Evolutionary conservation across 1,284 basidiomycete genomes (phyloP).

Genomic region (Gymnopus androsaceus): DNA sequence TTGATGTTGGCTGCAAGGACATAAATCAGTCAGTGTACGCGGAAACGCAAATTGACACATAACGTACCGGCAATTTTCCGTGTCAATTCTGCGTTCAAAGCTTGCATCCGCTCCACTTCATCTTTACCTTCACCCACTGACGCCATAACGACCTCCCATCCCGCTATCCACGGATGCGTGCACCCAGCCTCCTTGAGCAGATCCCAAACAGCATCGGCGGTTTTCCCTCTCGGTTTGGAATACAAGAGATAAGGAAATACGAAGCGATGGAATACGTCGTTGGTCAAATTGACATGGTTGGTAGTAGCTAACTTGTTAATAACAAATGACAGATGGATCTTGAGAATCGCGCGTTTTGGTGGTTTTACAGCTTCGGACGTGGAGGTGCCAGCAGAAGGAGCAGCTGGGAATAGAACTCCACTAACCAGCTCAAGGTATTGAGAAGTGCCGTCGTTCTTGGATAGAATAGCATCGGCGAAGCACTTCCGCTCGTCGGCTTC

Average conservation of each 20-base stretch:
- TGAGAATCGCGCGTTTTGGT: slow-evolving; percentile 52
- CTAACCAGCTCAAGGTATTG: slow-evolving; percentile 55
- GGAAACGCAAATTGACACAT: slow-evolving; percentile 1
- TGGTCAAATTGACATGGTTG: slow-evolving; percentile 5
- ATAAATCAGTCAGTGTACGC: slow-evolving; percentile 3
- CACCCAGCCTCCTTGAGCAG: slow-evolving; percentile 41
- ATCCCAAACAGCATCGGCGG: slow-evolving; percentile 66
- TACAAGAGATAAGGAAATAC: slow-evolving; percentile 77
- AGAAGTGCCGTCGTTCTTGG: slow-evolving; percentile 40
- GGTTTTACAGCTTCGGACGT: neutral
- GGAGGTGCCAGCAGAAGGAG: slow-evolving; percentile 7
- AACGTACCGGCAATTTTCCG: slow-evolving; percentile 65
- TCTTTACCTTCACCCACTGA: slow-evolving; percentile 32
- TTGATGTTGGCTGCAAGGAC: slow-evolving; percentile 60
- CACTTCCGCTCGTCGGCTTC: slow-evolving; percentile 22
- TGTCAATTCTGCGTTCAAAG: slow-evolving; percentile 53
- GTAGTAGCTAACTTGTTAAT: slow-evolving; percentile 19
- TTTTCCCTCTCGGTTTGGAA: slow-evolving; percentile 69
- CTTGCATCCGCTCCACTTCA: slow-evolving; percentile 45
- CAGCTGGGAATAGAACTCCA: slow-evolving; percentile 39
- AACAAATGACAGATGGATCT: slow-evolving; percentile 67
- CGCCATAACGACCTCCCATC: slow-evolving; percentile 47
- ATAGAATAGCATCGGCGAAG: slow-evolving; percentile 45
- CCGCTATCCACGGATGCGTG: slow-evolving; percentile 45
- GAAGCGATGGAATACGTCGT: slow-evolving; percentile 57